Evolutionary conservation across 495 filamentous ascomycete species (phyloP).

Genomic region (Penicillium turbatum): DNA sequence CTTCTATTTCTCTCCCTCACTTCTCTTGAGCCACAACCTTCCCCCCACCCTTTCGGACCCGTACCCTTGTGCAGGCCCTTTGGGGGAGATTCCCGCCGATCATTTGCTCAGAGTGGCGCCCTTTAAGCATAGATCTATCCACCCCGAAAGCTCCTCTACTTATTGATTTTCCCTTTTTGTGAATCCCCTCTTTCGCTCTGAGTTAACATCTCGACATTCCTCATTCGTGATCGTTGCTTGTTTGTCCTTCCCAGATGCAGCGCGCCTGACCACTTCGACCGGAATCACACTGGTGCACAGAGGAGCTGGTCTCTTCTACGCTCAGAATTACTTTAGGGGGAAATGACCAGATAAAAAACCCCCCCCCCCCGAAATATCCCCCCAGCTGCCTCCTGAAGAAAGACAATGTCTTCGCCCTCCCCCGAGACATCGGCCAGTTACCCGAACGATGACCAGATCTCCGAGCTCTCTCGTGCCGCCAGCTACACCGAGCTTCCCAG

Average conservation of each 20-base stretch:
- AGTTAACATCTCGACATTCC: background rate
- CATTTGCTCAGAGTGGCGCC: conserved; percentile 21
- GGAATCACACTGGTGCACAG: conserved; percentile 29
- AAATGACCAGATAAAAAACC: conserved; percentile 27
- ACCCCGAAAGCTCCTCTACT: conserved; percentile 3
- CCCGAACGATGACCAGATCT: conserved; percentile 25
- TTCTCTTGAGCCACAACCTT: conserved; percentile 1
- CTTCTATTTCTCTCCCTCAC: conserved; percentile 2
- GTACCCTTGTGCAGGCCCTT: conserved; percentile 19
- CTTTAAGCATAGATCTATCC: conserved; percentile 21
- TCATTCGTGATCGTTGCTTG: background rate
- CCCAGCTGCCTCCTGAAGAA: conserved; percentile 1
- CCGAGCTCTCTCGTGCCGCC: conserved; percentile 34
- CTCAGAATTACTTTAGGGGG: conserved; percentile 11
- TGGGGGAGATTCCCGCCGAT: conserved; percentile 17
- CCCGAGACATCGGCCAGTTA: conserved; percentile 22
- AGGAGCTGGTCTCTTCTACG: conserved; percentile 43
- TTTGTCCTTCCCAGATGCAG: conserved; percentile 18
- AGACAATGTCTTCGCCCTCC: conserved; percentile 36
- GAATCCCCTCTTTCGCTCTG: background rate
- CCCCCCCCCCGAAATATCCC: conserved; percentile 5
- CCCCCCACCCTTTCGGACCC: background rate
- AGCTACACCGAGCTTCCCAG: conserved; percentile 43
- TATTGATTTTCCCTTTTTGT: background rate
- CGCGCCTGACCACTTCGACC: conserved; percentile 22